Conservation (phyloP, 768 basidiomycete species). For the Termitomyces sp. region DNA sequence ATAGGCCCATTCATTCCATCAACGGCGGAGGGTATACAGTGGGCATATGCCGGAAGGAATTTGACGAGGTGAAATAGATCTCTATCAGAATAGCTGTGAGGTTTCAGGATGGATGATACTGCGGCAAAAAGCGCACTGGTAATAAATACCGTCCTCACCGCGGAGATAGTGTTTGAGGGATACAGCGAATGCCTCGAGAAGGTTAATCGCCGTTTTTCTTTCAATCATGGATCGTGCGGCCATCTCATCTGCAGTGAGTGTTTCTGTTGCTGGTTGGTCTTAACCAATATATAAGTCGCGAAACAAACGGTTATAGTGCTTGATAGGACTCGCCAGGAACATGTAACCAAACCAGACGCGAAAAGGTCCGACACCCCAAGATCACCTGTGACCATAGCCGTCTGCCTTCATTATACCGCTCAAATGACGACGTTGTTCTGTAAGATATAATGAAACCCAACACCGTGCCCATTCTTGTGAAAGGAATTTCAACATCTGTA, state of each 20-base stretch:
- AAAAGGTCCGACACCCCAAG: constrained; percentile 47
- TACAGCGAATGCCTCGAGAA: constrained; percentile 60
- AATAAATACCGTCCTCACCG: constrained; percentile 48
- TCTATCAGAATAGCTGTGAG: constrained; percentile 16
- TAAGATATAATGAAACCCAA: constrained; percentile 73
- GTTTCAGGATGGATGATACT: constrained; percentile 15
- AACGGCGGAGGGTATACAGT: constrained; percentile 36
- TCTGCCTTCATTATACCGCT: constrained; percentile 73
- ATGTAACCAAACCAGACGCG: constrained; percentile 65
- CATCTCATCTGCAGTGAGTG: constrained; percentile 20
- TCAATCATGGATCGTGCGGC: constrained; percentile 49
- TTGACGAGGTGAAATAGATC: constrained; percentile 68
- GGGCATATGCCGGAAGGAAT: constrained; percentile 60
- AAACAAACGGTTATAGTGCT: neutral
- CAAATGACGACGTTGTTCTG: constrained; percentile 66
- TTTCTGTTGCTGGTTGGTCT: constrained; percentile 19
- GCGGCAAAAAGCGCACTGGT: constrained; percentile 23
- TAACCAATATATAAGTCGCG: neutral
- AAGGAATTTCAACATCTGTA: neutral
- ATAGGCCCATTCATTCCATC: constrained; percentile 16
- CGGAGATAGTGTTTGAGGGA: constrained; percentile 68
- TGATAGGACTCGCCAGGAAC: constrained; percentile 38
- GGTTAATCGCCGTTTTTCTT: constrained; percentile 64
- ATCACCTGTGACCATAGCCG: constrained; percentile 67
- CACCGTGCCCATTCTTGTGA: constrained; percentile 48